Evolutionary conservation across 2,329 filamentous ascomycete species (phyloP), one percentile per base, ranked within the genome.

Genomic region (Plectosphaerella sp.): DNA sequence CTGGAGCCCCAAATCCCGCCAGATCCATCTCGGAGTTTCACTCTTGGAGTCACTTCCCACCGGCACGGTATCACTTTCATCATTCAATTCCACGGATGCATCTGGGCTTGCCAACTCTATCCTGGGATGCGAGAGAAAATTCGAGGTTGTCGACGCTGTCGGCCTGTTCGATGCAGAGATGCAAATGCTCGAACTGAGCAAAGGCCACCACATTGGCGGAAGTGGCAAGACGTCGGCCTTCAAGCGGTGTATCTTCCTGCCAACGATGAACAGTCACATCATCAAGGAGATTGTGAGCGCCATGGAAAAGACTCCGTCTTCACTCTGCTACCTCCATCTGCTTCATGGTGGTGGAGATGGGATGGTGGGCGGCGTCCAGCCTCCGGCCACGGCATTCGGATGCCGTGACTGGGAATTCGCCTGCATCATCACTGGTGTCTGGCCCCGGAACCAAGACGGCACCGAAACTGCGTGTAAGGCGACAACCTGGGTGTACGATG

Each of bases 321-420:
- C 72, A 39, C 61, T 80, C 14, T 86, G 80, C 63, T 86, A 87
- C 66, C 64, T 86, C 47, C 82, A 86, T 71, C 60, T 87, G 5
- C 65, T 86, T 9, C 83, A 85, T 41, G 82, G 82, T 16, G 28
- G 28, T 12, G 8, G 8, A 3, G 80, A 81, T 7, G 78, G 76
- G 56, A 76, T 74, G 0, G 62, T 82, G 42, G n/a, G 58, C 45
- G 69, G 83, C 24, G 57, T 78, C 15, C 59, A 65, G 2, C 55
- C 65, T 5, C 64, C 76, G 55, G 72, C 70, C 24, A 80, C 77
- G 52, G 82, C 83, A 50, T 86, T 87, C 50, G 82, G 83, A 45
- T 84, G 77, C 68, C 78, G 83, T 64, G 73, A 82, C 62, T 87
- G 82, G 83, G 72, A 80, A 33, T 86, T 78, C 67, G 83, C 82